Conservation (phyloP, 805 yeast genomes). For the Pachysolen tannophilus region DNA sequence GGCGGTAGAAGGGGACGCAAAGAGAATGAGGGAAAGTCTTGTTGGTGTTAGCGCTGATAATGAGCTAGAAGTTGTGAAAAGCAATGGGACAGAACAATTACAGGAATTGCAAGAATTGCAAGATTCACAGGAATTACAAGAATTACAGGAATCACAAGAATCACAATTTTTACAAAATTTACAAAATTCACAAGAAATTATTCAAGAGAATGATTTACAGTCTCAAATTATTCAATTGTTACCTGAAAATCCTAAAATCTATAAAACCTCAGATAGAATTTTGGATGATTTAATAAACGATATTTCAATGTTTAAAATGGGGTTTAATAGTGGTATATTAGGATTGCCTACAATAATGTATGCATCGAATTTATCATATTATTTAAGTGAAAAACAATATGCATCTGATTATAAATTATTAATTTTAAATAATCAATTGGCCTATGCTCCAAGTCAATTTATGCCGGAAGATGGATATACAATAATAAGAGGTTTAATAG, state of each 20-base stretch:
- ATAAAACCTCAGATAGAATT: slow-evolving; percentile 62
- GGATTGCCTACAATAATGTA: slow-evolving; percentile 27
- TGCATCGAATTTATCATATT: slow-evolving; percentile 17
- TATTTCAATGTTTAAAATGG: slow-evolving; percentile 21
- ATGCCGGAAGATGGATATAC: slow-evolving; percentile 3
- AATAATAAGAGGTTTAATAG: slow-evolving; percentile 3
- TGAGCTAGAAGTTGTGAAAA: too few species aligned
- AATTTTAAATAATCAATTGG: slow-evolving; percentile 28
- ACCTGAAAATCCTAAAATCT: slow-evolving; percentile 16
- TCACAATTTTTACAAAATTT: slow-evolving; percentile 1
- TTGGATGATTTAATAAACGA: slow-evolving; percentile 54
- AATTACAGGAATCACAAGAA: neutral
- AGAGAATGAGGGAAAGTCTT: too few species aligned
- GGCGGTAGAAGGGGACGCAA: too few species aligned
- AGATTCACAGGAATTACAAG: too few species aligned
- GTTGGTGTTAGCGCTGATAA: too few species aligned
- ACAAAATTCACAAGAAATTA: too few species aligned
- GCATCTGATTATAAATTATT: slow-evolving; percentile 18
- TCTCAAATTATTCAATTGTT: too few species aligned
- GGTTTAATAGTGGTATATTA: slow-evolving; percentile 18
- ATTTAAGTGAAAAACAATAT: slow-evolving; percentile 10
- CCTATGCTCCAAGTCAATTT: slow-evolving; percentile 26
- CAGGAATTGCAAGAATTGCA: too few species aligned
- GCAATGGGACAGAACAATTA: too few species aligned
- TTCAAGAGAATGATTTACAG: too few species aligned